Evolutionary conservation across 208 protist genomes (phyloP).

Genomic region (Kentomonas sorsogonicus): DNA sequence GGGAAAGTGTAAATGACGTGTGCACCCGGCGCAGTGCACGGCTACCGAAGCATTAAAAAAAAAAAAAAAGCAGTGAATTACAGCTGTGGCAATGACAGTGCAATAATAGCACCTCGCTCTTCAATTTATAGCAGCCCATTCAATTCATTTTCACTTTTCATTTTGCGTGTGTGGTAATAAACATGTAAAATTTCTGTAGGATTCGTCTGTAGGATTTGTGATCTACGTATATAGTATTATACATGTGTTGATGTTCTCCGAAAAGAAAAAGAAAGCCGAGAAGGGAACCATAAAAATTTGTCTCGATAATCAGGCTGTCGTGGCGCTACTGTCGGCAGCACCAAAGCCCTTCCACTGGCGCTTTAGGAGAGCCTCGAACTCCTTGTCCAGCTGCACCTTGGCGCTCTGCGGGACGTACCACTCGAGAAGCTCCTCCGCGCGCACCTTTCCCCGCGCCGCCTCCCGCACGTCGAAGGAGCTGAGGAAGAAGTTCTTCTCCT

Average conservation of each 20-base stretch:
- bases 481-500: slow-evolving; percentile 68
- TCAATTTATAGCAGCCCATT: not conserved
- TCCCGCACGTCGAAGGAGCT: slow-evolving; percentile 71
- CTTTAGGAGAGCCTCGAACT: slow-evolving; percentile 53
- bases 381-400: slow-evolving; percentile 45
- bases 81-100: not conserved
- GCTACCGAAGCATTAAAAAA: not conserved
- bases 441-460: slow-evolving; percentile 36
- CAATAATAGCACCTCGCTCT: no score
- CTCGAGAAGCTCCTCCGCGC: slow-evolving; percentile 51
- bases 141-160: not conserved
- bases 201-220: not conserved
- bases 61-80: not conserved
- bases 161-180: no score
- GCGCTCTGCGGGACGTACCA: slow-evolving; percentile 71
- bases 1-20: no score
- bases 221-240: not conserved
- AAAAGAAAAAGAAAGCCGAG: not conserved
- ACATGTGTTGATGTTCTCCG: not conserved
- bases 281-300: not conserved
- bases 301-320: not conserved
- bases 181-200: not conserved
- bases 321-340: not conserved
- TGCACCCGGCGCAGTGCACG: no score
- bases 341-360: slow-evolving; percentile 52